Evolutionary conservation across 306 rosid species (phyloP).

Genomic region (peach (Prunus persica)): Prunus_persica_NCBIv2 NC_034016.1:21001501-21002000

Average conservation of each 20-base stretch:
- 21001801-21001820: not conserved
- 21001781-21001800: conserved; percentile 19
- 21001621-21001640: conserved; percentile 50
- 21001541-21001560: too few species aligned
- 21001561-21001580: conserved; percentile 42
- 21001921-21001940: conserved; percentile 41
- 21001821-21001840: conserved; percentile 18
- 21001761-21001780: conserved; percentile 3
- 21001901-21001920: not conserved
- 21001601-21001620: conserved; percentile 49
- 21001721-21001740: conserved; percentile 1
- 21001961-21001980: conserved; percentile 30
- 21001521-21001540: too few species aligned
- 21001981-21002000: conserved; percentile 15
- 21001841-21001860: not conserved
- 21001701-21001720: conserved; percentile 51
- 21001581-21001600: conserved; percentile 40
- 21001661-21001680: conserved; percentile 45
- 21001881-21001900: conserved; percentile 23
- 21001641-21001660: conserved; percentile 28
- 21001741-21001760: conserved; percentile 17
- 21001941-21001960: conserved; percentile 46
- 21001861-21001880: conserved; percentile 22
- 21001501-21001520: too few species aligned
- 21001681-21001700: conserved; percentile 56